Conservation (phyloP, 2,329 filamentous ascomycete species). For the Aspergillus glaucus region DNA sequence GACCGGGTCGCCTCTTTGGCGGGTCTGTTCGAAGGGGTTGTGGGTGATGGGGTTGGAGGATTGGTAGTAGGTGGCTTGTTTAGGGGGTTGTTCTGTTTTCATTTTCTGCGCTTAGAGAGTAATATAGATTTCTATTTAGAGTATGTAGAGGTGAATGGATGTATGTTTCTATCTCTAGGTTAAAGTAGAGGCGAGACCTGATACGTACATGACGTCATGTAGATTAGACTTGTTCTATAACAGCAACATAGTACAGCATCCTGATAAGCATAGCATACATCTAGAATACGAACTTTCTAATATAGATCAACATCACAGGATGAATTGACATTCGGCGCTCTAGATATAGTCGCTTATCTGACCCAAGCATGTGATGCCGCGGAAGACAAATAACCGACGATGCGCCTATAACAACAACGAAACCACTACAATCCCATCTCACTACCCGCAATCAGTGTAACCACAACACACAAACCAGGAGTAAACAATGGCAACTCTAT, state of each 20-base stretch:
- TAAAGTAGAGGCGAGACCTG: background rate
- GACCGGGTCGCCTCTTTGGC: conserved; percentile 20
- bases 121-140: background rate
- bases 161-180: background rate
- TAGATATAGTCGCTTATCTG: too few relatives aligned
- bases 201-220: background rate
- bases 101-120: conserved; percentile 8
- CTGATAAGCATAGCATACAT: background rate
- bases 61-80: conserved; percentile 29
- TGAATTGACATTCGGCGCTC: too few relatives aligned
- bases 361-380: conserved; percentile 11
- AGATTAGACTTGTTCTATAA: conserved; percentile 4
- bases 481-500: conserved; percentile 40
- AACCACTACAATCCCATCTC: background rate
- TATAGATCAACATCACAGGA: too few relatives aligned
- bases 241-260: background rate
- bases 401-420: background rate
- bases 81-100: conserved; percentile 24
- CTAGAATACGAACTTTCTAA: too few relatives aligned
- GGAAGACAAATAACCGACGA: conserved; percentile 4
- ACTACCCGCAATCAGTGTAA: background rate
- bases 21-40: conserved; percentile 19
- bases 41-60: conserved; percentile 28
- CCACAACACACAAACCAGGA: background rate
- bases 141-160: background rate